A percentile compares a stretch with the other conserved stretches of the same genome.
These are phyloP conservation scores for Hansenula lynferdii DNA, from an alignment of 1,139 yeast genomes.

Conservation along the genomic window DNA sequence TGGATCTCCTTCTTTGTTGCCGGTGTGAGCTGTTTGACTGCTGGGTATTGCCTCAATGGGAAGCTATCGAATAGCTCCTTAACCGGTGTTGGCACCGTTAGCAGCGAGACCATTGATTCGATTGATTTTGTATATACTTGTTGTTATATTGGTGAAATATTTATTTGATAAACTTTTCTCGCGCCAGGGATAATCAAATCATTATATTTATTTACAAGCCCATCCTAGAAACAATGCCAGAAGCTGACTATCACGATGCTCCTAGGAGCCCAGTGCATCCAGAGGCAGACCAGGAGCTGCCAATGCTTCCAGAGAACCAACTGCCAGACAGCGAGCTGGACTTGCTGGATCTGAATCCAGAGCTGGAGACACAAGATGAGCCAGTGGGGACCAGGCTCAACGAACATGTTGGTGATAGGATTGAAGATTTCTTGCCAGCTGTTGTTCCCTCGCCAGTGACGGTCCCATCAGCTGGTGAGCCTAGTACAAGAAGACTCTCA, in stretches of 20 bases:
- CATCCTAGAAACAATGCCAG: background rate
- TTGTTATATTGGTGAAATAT: too few species aligned
- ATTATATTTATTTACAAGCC: too few species aligned
- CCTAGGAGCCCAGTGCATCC: conserved; percentile 22
- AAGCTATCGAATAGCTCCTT: conserved; percentile 43
- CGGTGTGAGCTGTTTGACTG: conserved; percentile 21
- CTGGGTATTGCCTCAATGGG: conserved; percentile 38
- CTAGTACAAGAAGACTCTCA: conserved; percentile 8
- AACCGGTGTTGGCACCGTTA: conserved; percentile 38
- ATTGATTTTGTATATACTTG: too few species aligned
- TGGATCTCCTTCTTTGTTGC: conserved; percentile 15
- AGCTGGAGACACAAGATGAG: conserved; percentile 4
- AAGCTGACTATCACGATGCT: conserved; percentile 12
- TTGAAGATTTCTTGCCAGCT: conserved; percentile 11
- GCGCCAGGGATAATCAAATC: too few species aligned
- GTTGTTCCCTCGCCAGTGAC: conserved; percentile 10
- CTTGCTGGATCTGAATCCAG: conserved; percentile 21
- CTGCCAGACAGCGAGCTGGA: conserved; percentile 12
- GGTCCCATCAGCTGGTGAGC: too few species aligned
- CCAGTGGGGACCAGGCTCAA: too few species aligned
- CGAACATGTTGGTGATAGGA: conserved; percentile 10
- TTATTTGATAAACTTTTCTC: too few species aligned
- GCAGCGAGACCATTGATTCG: conserved; percentile 3
- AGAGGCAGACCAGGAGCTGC: conserved; percentile 15
- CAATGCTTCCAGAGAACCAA: conserved; percentile 6